Evolutionary conservation across 305 asterid genomes (phyloP), one percentile per base, ranked within the genome.

Genomic region (Fraxinus latifolia): DNA sequence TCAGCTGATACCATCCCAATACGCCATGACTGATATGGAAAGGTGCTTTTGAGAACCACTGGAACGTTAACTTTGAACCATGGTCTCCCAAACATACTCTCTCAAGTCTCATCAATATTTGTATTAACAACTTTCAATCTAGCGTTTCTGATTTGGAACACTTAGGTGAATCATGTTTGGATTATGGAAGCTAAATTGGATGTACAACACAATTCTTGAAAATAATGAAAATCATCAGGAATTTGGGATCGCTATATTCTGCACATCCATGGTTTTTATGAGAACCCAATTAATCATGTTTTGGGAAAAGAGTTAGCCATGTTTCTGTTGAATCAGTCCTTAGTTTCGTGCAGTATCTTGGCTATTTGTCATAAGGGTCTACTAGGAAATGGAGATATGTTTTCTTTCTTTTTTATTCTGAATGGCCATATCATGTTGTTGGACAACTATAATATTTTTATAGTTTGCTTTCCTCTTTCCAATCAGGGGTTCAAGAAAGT

Each of bases 401-500:
- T 82, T 53, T 77, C 33, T 60, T 55, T 34, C 25, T 31, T 29
- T 36, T 7, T 42, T 8, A 42, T 55, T 70, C 77, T 42, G 75
- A 60, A 42, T 62, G 73, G 9, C 3, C 7, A 47, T 80, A 50
- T 77, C 83, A 58, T 79, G 65, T 80, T 78, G 74, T 79, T 5
- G 85, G 86, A 79, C 85, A 82, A 83, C 85, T 78, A 84, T 86
- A 80, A 81, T 89, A 87, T 86, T 82, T 88, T 92, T 88, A 90
- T 88, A 87, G 89, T 89, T 84, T 86, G 89, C 86, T 87, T 86
- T 83, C 82, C 81, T 84, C 81, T 81, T 80, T 72, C 83, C 34
- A 67, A 83, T 77, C 82, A 92, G 97, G 89, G 89, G 71, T 86
- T 86, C 85, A 81, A 85, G 87, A 86, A 86, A 71, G 85, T 86